Evolutionary conservation across 2,329 filamentous ascomycete genomes (phyloP), one percentile per base, ranked within the genome.

Genomic region (Colletotrichum coccodes): DNA sequence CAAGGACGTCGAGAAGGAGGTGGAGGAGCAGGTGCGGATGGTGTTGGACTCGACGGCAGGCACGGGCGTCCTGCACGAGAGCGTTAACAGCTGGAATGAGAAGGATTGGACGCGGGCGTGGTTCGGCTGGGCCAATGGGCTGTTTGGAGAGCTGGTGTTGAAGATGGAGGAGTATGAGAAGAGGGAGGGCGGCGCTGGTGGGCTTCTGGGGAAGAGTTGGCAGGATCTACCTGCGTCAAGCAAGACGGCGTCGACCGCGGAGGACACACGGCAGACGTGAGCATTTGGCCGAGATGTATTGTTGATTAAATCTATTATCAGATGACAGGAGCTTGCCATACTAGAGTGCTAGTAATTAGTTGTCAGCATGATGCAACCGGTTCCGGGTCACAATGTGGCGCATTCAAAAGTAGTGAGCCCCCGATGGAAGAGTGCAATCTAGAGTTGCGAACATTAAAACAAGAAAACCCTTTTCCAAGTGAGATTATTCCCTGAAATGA

Each of bases 51-150:
- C 79, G 63, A 84, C 81, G 6, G 74, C 74, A 0, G 81, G 80
- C 1, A 72, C 77, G 34, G 85, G 85, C 0, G 78, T 87, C 8
- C 81, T 87, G 16, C 85, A 87, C 65, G 84, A 87, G 75, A 82
- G 79, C 64, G 78, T 86, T 21, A 76, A 84, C 66, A 79, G 80
- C 4, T 84, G 84, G 76, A 75, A 81, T 65, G 74, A 76, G 58
- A 73, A 71, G 2, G 72, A 76, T 44, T 86, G 79, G 76, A 82
- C 82, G 26, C 73, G 84, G n/a, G 77, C 80, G 26, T 86, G 84
- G 84, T 83, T 82, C 57, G 81, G 80, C 0, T 82, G 81, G 81
- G 81, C 80, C 2, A 83, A 83, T 47, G 81, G 81, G 23, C 73
- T 81, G 70, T 79, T 83, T 74, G 81, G 81, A 1, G 81, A 83